Base-by-base conservation (phyloP, 2,329 filamentous ascomycete genomes). In the Paraconiothyrium sp. region DNA sequence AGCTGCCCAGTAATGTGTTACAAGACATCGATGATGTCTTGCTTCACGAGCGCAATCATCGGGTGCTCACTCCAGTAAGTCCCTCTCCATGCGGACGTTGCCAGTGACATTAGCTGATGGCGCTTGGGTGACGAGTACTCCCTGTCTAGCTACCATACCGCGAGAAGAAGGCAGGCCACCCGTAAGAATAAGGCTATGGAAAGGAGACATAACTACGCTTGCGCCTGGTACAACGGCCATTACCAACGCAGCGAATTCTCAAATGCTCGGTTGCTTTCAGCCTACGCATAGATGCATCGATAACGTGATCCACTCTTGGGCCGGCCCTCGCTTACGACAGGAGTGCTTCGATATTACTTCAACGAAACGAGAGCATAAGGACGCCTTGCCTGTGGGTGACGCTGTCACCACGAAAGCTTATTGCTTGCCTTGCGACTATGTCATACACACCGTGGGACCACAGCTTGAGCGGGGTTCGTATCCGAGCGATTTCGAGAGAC, bases 391-490 rank as follows among this genome's bases (percentile, higher is more conserved):
- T 1, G 61, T 65, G 2, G 77, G 76, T 16, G 63, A 68, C 3
- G 73, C 71, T 4, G 67, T 74, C 14, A 64, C 69, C 14, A 78
- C 76, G 2, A 44, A 57, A 9, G 76, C 70, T 2, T 73, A 73
- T 58, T 67, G 66, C 47, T 62, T 78, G 9, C 73, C 74, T 8
- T 68, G 71, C 14, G 58, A 62, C 16, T 69, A 72, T 54, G 65
- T 78, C 16, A 68, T 79, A 30, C 77, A 79, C 51, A 77, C 76
- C 10, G 76, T 77, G 3, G 77, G 77, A 6, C 77, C 77, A 6
- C 71, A 74, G 63, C 66, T 79, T 20, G 52, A 54, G 6, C 65
- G 57, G 27, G 71, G 71, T 27, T 52, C 63, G 8, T 46, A 39
- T 6, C 73, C 74, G 1, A 61, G 55, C 37, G 58, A 69, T 14